phyloP scores from a whole-genome alignment of 163 green algal genomes.

The Scenedesmus sp. region DNA sequence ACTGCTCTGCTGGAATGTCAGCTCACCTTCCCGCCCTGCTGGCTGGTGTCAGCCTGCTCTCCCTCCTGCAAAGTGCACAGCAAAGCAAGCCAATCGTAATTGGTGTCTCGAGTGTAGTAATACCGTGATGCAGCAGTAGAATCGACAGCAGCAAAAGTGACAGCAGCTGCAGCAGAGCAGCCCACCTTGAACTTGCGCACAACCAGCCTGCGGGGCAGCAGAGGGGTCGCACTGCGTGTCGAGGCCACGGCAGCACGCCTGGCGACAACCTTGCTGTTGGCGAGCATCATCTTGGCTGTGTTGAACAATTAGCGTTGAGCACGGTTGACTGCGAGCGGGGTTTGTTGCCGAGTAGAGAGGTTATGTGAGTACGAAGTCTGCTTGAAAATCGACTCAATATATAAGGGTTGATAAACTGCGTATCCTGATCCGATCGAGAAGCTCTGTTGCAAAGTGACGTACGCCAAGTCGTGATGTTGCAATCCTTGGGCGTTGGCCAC shows the following conservation, averaged over 20 bases:
- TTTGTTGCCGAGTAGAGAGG: not conserved
- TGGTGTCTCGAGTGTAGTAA: not conserved
- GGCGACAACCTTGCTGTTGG: conserved; percentile 11
- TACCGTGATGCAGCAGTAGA: not conserved
- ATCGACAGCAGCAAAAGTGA: not conserved
- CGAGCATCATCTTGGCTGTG: conserved; percentile 23
- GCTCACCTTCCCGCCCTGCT: conserved; percentile 39
- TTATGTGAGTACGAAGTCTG: not conserved
- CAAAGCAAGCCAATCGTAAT: not conserved
- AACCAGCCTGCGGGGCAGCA: conserved; percentile 18
- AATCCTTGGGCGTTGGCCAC: not conserved
- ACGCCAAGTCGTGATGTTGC: conserved; percentile 2
- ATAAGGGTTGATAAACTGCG: not conserved
- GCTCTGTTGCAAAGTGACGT: conserved; percentile 15
- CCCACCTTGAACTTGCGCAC: conserved; percentile 38
- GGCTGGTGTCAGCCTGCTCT: conserved; percentile 50
- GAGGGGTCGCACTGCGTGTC: not conserved
- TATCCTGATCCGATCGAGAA: not conserved
- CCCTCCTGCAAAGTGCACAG: conserved; percentile 25
- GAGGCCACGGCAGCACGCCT: conserved; percentile 22
- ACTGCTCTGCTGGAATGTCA: not conserved
- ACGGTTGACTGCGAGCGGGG: not conserved
- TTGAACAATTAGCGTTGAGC: not conserved
- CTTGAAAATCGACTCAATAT: not conserved
- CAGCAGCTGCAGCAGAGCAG: not conserved